Conservation (phyloP, 2,329 filamentous ascomycete species). For the Tetracladium maxilliforme region DNA sequence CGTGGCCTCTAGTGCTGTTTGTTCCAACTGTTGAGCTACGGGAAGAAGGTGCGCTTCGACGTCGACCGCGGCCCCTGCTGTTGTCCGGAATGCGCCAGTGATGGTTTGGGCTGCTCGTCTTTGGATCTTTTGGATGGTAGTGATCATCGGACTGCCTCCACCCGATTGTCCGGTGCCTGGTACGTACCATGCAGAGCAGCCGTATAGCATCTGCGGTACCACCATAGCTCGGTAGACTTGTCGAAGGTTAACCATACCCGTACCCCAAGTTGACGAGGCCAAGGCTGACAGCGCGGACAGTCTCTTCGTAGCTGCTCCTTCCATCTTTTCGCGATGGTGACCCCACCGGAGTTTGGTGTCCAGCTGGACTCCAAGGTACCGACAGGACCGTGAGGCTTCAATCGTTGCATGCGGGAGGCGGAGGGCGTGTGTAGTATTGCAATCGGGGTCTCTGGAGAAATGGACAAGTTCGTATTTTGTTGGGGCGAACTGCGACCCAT, state of each 20-base stretch:
- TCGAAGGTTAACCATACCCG: conserved; percentile 7
- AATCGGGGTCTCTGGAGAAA: conserved; percentile 3
- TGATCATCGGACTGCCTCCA: no score
- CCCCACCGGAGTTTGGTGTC: conserved; percentile 1
- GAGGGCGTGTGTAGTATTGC: conserved; percentile 3
- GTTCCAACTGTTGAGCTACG: background rate
- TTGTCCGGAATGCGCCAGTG: background rate
- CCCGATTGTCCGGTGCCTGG: no score
- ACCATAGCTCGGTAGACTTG: conserved; percentile 13
- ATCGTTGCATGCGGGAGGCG: conserved; percentile 2
- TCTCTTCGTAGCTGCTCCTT: conserved; percentile 3
- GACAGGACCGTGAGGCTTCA: background rate
- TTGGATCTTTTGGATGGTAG: no score
- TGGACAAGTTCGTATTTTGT: conserved; percentile 5
- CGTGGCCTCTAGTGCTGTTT: background rate
- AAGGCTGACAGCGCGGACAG: conserved; percentile 3
- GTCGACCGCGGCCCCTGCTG: background rate
- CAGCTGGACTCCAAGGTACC: conserved; percentile 1
- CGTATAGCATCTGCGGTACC: conserved; percentile 15
- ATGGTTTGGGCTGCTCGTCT: no score
- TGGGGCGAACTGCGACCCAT: conserved; percentile 4
- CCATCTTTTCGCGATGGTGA: background rate
- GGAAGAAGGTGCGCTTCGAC: background rate
- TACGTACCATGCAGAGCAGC: conserved; percentile 11
- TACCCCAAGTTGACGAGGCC: conserved; percentile 6